Conservation (phyloP, 805 yeast genomes). For the Pichia californica region DNA sequence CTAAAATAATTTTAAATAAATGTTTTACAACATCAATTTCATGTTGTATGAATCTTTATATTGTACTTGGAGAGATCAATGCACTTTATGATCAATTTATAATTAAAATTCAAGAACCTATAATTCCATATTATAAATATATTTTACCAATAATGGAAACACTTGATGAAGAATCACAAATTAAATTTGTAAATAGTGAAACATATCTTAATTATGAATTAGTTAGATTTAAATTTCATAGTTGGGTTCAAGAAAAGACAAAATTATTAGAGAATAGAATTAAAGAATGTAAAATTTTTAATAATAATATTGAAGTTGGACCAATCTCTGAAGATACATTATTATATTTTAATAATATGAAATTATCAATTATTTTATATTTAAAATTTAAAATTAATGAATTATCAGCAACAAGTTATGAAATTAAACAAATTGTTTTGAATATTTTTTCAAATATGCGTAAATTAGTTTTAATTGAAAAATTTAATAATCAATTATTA, state of each 20-base stretch:
- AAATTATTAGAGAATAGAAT: constrained; percentile 11
- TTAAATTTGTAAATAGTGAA: constrained; percentile 9
- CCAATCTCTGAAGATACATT: constrained; percentile 6
- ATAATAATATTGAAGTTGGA: constrained; percentile 7
- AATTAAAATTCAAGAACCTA: constrained; percentile 5
- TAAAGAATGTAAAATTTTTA: constrained; percentile 9
- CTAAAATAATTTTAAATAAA: neutral
- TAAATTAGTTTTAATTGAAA: constrained; percentile 8
- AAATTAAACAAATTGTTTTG: constrained; percentile 17
- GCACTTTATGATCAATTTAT: constrained; percentile 12
- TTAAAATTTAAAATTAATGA: constrained; percentile 18
- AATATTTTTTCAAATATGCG: constrained; percentile 17
- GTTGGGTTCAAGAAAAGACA: constrained; percentile 20
- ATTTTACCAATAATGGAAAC: constrained; percentile 6
- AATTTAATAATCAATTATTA: constrained; percentile 14
- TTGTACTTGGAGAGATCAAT: constrained; percentile 17
- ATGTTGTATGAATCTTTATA: constrained; percentile 16
- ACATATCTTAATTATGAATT: constrained; percentile 16
- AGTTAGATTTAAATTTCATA: constrained; percentile 18
- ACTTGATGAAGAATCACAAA: constrained; percentile 7
- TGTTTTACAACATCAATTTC: constrained; percentile 15
- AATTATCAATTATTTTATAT: constrained; percentile 15
- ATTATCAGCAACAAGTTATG: constrained; percentile 18
- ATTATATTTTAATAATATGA: constrained; percentile 19
- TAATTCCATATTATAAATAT: constrained; percentile 3